phyloP scores from a whole-genome alignment of 192 early-diverging fungal species.

The Backusella psychrophila region DNA sequence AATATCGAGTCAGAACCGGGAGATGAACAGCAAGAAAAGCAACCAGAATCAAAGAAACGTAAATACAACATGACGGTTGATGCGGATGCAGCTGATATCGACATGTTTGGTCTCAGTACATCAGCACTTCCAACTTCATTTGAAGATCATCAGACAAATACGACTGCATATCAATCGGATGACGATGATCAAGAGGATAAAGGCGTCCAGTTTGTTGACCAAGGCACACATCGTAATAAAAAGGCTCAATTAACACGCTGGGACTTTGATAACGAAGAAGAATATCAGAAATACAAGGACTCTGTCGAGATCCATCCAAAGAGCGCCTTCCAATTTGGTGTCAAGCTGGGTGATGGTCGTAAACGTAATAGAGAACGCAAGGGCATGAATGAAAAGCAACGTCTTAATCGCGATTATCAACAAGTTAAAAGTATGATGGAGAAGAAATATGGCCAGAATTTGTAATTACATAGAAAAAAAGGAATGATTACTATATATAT shows the following conservation, averaged over 20 bases:
- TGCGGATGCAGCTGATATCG: constrained; percentile 49
- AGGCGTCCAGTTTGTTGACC: constrained; percentile 55
- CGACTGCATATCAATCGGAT: constrained; percentile 53
- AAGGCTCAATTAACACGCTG: constrained; percentile 64
- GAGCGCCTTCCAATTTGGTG: constrained; percentile 74
- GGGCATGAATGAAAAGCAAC: constrained; percentile 45
- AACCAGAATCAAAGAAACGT: constrained; percentile 15
- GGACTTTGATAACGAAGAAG: constrained; percentile 81
- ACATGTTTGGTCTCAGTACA: constrained; percentile 49
- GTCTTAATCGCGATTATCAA: constrained; percentile 49
- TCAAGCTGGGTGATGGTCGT: constrained; percentile 67
- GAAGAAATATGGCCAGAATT: constrained; percentile 40
- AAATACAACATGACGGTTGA: constrained; percentile 30
- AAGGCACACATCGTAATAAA: constrained; percentile 71
- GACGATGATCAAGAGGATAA: constrained; percentile 42
- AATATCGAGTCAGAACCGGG: background rate
- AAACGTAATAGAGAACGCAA: constrained; percentile 48
- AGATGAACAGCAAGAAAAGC: background rate
- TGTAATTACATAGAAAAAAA: background rate
- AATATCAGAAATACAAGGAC: constrained; percentile 73
- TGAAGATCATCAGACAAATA: constrained; percentile 29
- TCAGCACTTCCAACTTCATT: constrained; percentile 37
- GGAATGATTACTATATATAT: background rate
- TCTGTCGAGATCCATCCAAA: constrained; percentile 69
- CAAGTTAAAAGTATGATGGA: constrained; percentile 48